phyloP scores from a whole-genome alignment of 2,329 filamentous ascomycete genomes.

The Claviceps lovelessii region DNA sequence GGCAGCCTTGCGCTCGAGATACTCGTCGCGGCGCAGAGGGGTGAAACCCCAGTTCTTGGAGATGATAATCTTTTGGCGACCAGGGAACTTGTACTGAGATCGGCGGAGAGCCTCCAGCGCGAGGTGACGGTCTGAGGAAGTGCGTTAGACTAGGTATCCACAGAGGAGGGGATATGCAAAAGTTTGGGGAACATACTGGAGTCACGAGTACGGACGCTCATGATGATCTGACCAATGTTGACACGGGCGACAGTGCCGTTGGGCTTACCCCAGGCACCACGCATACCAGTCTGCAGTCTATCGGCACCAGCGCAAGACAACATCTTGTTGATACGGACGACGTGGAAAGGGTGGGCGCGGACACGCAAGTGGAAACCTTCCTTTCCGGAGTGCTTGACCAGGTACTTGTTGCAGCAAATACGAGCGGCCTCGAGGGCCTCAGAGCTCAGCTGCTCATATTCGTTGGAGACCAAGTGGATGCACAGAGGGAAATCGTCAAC shows the following conservation, averaged over 20 bases:
- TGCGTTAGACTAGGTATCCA: background rate
- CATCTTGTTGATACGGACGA: conserved; percentile 99
- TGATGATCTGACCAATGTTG: conserved; percentile 99
- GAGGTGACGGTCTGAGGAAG: conserved; percentile 56
- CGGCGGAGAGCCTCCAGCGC: conserved; percentile 98
- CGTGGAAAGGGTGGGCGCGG: conserved; percentile 97
- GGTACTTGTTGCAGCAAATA: conserved; percentile 99
- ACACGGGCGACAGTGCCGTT: conserved; percentile 98
- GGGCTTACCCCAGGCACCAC: conserved; percentile 99
- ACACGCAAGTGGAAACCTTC: conserved; percentile 61
- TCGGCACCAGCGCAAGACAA: conserved; percentile 99
- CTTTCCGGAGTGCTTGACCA: conserved; percentile 59
- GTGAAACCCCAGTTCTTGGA: conserved; percentile 99
- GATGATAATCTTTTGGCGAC: conserved; percentile 99
- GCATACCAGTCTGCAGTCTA: conserved; percentile 99
- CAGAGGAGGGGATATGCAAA: no score
- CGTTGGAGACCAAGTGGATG: conserved; percentile 99
- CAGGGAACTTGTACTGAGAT: conserved; percentile 99
- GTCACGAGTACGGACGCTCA: conserved; percentile 95
- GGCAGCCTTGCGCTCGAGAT: conserved; percentile 85
- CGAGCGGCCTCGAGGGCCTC: conserved; percentile 98
- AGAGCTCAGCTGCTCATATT: conserved; percentile 99
- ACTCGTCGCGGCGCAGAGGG: conserved; percentile 92
- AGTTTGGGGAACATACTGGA: conserved; percentile 42
- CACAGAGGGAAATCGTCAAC: conserved; percentile 99